Conservation (phyloP, 225 moss, liverwort and hornwort species). For the Asterella californica region DNA sequence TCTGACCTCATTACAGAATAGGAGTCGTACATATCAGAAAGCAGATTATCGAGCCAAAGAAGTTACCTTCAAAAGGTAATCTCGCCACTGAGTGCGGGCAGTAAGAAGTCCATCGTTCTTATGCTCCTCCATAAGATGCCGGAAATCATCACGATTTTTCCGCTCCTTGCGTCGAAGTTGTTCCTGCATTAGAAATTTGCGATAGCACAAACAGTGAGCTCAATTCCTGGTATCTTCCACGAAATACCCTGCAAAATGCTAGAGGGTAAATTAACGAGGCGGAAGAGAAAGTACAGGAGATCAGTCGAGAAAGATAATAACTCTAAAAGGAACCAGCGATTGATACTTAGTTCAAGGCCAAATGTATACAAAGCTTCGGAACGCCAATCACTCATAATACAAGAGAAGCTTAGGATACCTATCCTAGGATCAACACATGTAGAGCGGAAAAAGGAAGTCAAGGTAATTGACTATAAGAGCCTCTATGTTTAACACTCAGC, state of each 20-base stretch:
- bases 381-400: background rate
- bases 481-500: background rate
- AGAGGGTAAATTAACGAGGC: too few species aligned
- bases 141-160: constrained; percentile 93
- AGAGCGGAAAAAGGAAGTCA: too few species aligned
- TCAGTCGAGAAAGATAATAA: background rate
- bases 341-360: background rate
- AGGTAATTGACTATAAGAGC: too few species aligned
- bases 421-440: too few species aligned
- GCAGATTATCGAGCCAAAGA: background rate
- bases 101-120: constrained; percentile 62
- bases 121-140: constrained; percentile 92
- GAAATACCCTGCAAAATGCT: too few species aligned
- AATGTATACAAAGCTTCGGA: background rate
- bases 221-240: background rate
- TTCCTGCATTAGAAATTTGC: constrained; percentile 49
- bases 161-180: constrained; percentile 95
- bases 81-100: constrained; percentile 87
- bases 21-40: background rate
- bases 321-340: background rate
- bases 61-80: constrained; percentile 75
- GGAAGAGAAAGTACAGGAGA: background rate
- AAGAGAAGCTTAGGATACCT: background rate
- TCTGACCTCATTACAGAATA: background rate
- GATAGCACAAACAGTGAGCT: background rate